A percentile compares a stretch with the other conserved stretches of the same genome.
These are phyloP conservation scores for Schizochytrium sp. DNA, from an alignment of 108 stramenopile genomes.

Conservation along the genomic window DNA sequence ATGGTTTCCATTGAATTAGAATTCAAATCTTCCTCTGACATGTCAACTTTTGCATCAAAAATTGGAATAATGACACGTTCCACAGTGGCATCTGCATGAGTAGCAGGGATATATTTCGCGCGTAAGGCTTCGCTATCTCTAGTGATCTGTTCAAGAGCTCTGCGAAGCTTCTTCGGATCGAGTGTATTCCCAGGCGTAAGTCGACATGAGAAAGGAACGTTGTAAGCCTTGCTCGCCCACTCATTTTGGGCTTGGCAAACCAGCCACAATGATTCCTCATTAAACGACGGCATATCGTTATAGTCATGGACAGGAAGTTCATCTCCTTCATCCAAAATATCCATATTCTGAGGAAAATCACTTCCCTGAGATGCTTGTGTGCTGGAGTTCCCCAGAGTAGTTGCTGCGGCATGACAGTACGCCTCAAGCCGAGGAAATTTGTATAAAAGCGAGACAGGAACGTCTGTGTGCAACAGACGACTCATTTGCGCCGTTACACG, in stretches of 20 bases:
- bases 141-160: background rate
- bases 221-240: conserved; percentile 31
- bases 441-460: conserved; percentile 41
- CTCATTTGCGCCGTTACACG: conserved; percentile 47
- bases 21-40: background rate
- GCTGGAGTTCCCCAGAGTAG: background rate
- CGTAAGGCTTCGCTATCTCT: background rate
- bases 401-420: conserved; percentile 36
- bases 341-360: background rate
- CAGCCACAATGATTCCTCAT: conserved; percentile 55
- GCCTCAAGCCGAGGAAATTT: background rate
- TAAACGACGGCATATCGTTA: background rate
- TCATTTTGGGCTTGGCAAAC: conserved; percentile 7
- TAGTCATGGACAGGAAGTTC: background rate
- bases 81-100: background rate
- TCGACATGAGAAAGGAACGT: conserved; percentile 21
- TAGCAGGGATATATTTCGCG: background rate
- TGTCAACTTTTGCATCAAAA: background rate
- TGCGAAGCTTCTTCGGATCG: background rate
- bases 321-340: background rate
- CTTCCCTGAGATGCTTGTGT: background rate
- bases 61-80: background rate
- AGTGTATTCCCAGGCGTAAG: background rate
- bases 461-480: background rate
- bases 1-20: background rate